phyloP scores from a whole-genome alignment of 2,329 filamentous ascomycete species.

The Neofusicoccum umdonicola region DNA sequence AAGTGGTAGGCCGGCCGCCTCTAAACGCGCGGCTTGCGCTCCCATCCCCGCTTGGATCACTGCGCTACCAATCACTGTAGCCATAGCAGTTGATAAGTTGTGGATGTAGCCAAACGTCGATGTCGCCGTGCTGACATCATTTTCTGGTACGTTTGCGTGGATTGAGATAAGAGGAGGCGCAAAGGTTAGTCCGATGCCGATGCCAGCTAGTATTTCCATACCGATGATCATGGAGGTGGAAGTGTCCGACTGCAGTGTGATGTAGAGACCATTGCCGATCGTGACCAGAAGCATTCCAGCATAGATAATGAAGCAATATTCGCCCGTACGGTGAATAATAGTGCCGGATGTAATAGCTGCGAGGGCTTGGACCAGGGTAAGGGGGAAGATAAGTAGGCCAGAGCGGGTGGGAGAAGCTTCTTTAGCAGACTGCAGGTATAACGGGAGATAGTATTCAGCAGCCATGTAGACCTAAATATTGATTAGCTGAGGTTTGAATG shows the following conservation, averaged over 20 bases:
- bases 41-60: no score
- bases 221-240: constrained; percentile 40
- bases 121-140: constrained; percentile 51
- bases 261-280: constrained; percentile 36
- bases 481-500: no score
- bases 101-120: constrained; percentile 42
- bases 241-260: constrained; percentile 30
- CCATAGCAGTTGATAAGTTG: no score
- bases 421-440: constrained; percentile 70
- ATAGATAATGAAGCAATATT: constrained; percentile 40
- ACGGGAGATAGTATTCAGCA: constrained; percentile 67
- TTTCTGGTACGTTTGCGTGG: constrained; percentile 50
- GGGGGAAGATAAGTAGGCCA: constrained; percentile 58
- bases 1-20: constrained; percentile 28
- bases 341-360: constrained; percentile 48
- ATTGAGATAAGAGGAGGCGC: constrained; percentile 52
- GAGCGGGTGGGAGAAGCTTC: constrained; percentile 61
- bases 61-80: no score
- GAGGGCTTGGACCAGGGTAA: constrained; percentile 60
- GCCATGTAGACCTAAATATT: constrained; percentile 52
- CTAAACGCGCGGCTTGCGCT: constrained; percentile 19
- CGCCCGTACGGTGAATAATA: constrained; percentile 46
- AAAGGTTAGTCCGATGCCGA: constrained; percentile 49
- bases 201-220: constrained; percentile 50
- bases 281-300: constrained; percentile 32